Base-by-base conservation (phyloP, 805 yeast genomes). In the Lipomyces mesembrius region DNA sequence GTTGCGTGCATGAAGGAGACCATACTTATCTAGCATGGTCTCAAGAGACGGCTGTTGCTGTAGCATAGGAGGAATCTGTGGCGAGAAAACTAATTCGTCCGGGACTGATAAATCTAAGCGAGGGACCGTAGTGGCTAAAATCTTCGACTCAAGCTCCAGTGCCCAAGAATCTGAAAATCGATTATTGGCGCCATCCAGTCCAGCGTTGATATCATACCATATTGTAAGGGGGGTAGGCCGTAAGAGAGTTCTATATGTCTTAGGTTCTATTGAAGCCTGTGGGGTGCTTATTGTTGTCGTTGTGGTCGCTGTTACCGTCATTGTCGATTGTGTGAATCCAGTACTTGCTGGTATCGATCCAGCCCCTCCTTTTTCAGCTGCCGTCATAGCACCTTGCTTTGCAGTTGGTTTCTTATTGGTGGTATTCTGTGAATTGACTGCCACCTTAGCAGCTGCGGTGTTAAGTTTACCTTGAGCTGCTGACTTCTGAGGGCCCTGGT, bases 131-230 rank as follows among this genome's bases (percentile, higher is more conserved):
- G 92, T 80, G 0, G 91, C 85, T 61, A 94, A 79, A 32, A 93
- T 86, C 77, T 93, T 97, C n/a, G 94, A 83, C 78, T 95, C 98
- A 85, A 94, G 86, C 62, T 87, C 88, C 35, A 91, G 81, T 2
- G 96, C 89, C 62, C 91, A 82, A 29, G 84, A 83, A 77, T 94
- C 98, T 46, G 91, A 88, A 76, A 92, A 90, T 65, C 90, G 80
- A 46, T 81, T 82, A 6, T 89, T 84, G 51, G 92, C 87, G 67
- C 94, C 98, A 0, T 97, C 90, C 63, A 89, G 87, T 71, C 93
- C 82, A 53, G 52, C 39, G 9, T 61, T 32, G 74, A 95, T 79
- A 76, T 94, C 98, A 76, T 91, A 92, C 81, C 90, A 94, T 59
- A 89, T 79, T 0, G 97, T 88, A 52, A 90, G 76, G 66, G 88